Evolutionary conservation across 2,329 filamentous ascomycete genomes (phyloP), one percentile per base, ranked within the genome.

Genomic region (Botrytis pseudocinerea): DNA sequence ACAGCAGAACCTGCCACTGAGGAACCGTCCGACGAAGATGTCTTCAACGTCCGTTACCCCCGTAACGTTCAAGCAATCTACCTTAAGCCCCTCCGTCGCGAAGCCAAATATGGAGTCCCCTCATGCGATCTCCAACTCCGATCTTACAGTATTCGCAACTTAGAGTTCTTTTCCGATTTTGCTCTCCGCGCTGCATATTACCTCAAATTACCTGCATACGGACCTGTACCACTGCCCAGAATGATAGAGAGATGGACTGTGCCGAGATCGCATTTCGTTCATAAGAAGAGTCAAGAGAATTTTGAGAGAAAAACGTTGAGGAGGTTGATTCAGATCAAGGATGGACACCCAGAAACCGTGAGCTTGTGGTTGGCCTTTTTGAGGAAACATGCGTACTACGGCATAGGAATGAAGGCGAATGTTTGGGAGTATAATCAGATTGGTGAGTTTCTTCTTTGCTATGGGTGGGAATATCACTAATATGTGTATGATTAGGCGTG

Each of bases 401-500:
- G 96, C n/a, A 91, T 98, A 59, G 96, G 96, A 79, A 97, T 99
- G 94, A 99, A 99, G 87, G 96, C 96, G 70, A 98, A 99, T 82
- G 88, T 98, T 68, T 99, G 93, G 90, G 93, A 97, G 81, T 95
- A 93, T 82, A 90, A 92, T 79, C 87, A 88, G 73, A 81, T 95
- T 74, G 91, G 92, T 92, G 87, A 76, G 83, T 76, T 76, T 61
- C 51, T 48, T 70, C 59, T 70, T n/a, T 32, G 22, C 60, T 65
- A n/a, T 57, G 60, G 40, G 44, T 42, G 64, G 25, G 38, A 46
- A 28, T 40, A 28, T 42, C 35, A 35, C 62, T 76, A 40, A 74
- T 57, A 44, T 63, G 7, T 16, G 18, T 25, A 25, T 51, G 32
- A 68, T 6, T 76, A 89, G 88, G 83, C 74, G 84, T 87, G 60